Base-by-base conservation (phyloP, 805 yeast species). In the Schwanniomyces pseudopolymorphus region DNA sequence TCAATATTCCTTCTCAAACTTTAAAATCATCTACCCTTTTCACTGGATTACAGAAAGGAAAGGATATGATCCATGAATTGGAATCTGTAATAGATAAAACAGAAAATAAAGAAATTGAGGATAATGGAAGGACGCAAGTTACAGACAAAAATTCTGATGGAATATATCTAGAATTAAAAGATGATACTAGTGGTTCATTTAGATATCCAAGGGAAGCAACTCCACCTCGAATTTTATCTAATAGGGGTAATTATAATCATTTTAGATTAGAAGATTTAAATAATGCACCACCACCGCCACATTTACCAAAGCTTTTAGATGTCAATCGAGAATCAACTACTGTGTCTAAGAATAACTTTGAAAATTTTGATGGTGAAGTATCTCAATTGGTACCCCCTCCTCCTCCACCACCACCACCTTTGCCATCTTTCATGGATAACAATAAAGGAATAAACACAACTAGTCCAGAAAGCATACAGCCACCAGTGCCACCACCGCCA, bases 401-500 rank as follows among this genome's bases (percentile, higher is more conserved):
- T 35, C 52, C 49, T n/a, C 49, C 59, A 14, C 54, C 61, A 16
- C 56, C 60, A 26, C 55, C 60, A 4, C 56, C 59, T 13, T 13
- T 50, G 3, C 58, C 60, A 27, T 25, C 26, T 9, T 46, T 53
- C 19, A 27, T 51, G 25, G 16, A 37, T n/a, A 5, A n/a, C 7
- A 27, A n/a, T 19, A 27, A 19, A 27, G 24, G 11, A 5, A 19
- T 16, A 4, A 21, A 19, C 27, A n/a, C 8, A 17, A 9, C 16
- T 5, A 21, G 7, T 21, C n/a, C 13, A n/a, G 36, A 13, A 40
- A 16, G 11, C 16, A 51, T 16, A 49, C 54, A 11, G 20, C n/a
- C n/a, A 33, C 52, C 53, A n/a, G 51, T 56, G 13, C 60, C 59
- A 16, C 59, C 57, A n/a, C 41, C 53, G 20, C 57, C 55, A 41